These are phyloP conservation scores for Erodium maritimum DNA, from an alignment of 345 rosid genomes.

Conservation along the genomic window DNA sequence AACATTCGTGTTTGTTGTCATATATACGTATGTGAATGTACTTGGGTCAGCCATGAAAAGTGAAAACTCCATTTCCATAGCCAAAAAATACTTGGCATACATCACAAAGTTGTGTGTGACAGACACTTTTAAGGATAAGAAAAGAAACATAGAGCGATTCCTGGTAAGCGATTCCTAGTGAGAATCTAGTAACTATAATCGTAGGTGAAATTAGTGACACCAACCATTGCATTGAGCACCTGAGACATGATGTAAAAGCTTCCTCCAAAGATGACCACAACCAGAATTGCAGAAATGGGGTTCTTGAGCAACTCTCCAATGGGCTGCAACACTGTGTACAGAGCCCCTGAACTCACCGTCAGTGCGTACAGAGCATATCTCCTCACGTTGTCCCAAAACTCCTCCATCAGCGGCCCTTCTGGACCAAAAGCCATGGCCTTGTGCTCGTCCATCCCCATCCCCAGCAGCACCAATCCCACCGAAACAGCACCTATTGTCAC, in stretches of 20 bases:
- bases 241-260: constrained; percentile 53
- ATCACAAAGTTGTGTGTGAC: too few relatives aligned
- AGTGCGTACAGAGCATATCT: constrained; percentile 88
- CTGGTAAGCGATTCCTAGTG: too few relatives aligned
- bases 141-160: too few relatives aligned
- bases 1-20: constrained; percentile 35
- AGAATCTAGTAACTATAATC: constrained; percentile 38
- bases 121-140: too few relatives aligned
- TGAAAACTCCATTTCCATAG: too few relatives aligned
- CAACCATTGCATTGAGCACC: constrained; percentile 76
- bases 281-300: constrained; percentile 67
- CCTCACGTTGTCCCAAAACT: constrained; percentile 97
- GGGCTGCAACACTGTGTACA: constrained; percentile 51
- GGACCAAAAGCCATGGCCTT: constrained; percentile 81
- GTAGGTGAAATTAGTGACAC: constrained; percentile 62
- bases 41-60: too few relatives aligned
- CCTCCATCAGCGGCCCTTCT: constrained; percentile 81
- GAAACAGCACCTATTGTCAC: constrained; percentile 46
- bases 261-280: constrained; percentile 54
- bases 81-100: too few relatives aligned
- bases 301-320: constrained; percentile 68
- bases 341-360: constrained; percentile 84
- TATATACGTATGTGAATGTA: too few relatives aligned
- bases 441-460: constrained; percentile 37
- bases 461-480: constrained; percentile 33